phyloP scores from a whole-genome alignment of 306 rosid species.

The Prunus dulcis region DNA sequence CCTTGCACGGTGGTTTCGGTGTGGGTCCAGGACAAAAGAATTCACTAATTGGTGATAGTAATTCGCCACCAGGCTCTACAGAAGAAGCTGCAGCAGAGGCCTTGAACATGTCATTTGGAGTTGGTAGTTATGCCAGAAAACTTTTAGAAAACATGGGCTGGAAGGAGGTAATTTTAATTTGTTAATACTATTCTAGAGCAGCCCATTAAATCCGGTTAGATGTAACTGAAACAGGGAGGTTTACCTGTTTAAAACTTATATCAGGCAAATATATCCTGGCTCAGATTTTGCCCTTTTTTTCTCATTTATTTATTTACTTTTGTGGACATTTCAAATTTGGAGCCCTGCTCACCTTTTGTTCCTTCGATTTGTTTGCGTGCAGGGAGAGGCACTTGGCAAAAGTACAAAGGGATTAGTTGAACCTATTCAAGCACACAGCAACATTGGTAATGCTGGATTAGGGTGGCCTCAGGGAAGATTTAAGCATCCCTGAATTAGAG shows the following conservation, averaged over 20 bases:
- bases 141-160: conserved; percentile 77
- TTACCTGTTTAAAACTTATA: neutral
- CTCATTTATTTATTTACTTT: neutral
- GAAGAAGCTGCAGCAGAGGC: conserved; percentile 72
- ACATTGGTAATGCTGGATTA: conserved; percentile 69
- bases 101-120: conserved; percentile 71
- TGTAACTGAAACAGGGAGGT: neutral
- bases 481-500: neutral
- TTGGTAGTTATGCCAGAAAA: conserved; percentile 73
- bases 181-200: neutral
- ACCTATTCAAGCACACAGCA: conserved; percentile 68
- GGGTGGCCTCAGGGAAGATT: conserved; percentile 59
- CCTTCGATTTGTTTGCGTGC: neutral
- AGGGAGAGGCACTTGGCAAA: conserved; percentile 90
- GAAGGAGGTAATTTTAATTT: conserved; percentile 68
- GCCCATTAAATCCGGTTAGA: neutral
- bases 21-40: conserved; percentile 88
- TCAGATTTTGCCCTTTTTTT: neutral
- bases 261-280: neutral
- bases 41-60: conserved; percentile 14
- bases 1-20: conserved; percentile 72
- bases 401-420: conserved; percentile 64
- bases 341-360: neutral
- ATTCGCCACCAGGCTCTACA: conserved; percentile 25
- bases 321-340: neutral